Conservation (phyloP, 306 rosid genomes). For the Quercus dentata region DNA sequence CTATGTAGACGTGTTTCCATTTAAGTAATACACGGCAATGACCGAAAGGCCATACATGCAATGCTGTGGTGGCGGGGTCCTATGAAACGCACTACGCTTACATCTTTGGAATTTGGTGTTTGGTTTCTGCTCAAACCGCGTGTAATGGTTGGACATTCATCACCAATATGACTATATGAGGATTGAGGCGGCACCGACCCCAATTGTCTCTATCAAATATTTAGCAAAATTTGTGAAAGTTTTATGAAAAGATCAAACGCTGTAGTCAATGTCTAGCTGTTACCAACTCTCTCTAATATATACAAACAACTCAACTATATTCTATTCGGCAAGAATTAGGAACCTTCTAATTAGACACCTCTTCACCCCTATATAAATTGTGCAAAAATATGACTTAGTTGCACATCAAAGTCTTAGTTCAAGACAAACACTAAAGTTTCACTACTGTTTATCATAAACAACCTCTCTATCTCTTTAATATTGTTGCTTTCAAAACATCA, state of each 20-base stretch:
- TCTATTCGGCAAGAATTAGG: background rate
- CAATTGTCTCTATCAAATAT: background rate
- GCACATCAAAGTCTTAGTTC: background rate
- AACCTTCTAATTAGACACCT: background rate
- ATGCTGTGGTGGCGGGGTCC: too few species aligned
- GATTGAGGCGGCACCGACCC: background rate
- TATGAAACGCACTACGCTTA: too few species aligned
- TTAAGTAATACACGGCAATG: too few species aligned
- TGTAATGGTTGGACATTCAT: background rate
- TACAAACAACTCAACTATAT: background rate
- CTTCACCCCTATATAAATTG: background rate
- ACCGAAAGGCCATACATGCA: too few species aligned
- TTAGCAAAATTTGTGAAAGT: background rate
- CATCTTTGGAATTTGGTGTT: too few species aligned
- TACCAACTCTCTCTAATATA: background rate
- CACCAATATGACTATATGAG: background rate
- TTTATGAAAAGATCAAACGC: background rate
- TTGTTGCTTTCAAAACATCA: background rate
- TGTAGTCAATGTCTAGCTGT: background rate
- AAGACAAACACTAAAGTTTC: background rate
- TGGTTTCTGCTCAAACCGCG: background rate
- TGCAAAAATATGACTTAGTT: background rate
- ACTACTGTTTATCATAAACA: background rate
- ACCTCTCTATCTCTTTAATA: background rate
- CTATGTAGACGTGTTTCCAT: too few species aligned